Evolutionary conservation across 2,329 filamentous ascomycete species (phyloP), one percentile per base, ranked within the genome.

Genomic region (Venturia aucupariae): DNA sequence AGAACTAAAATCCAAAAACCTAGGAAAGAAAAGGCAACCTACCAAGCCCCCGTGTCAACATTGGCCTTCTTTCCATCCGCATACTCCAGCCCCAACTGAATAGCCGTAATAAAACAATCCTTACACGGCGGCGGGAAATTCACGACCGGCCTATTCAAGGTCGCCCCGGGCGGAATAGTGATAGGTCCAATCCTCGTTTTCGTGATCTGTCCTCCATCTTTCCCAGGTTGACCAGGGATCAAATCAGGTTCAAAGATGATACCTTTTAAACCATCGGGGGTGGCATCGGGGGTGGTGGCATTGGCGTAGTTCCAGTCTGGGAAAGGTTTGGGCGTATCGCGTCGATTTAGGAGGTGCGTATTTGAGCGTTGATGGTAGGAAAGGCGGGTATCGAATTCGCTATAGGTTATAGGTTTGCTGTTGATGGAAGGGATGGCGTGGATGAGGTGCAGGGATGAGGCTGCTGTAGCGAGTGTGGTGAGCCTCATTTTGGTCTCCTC

Each of bases 241-340:
- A 61, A 42, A 61, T 61, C 59, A 2, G 59, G 59, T 61, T 61
- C 59, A 32, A 61, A 42, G 38, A 61, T 61, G 24, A 61, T 41
- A 7, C 59, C 59, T 15, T 3, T 46, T 3, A 46, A 15, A 38
- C 59, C 59, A 42, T 61, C 59, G 35, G 59, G 38, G 17, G 22
- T 61, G 17, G 59, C 59, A 61, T 61, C 59, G 24, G 38, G 38
- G 3, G 59, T 61, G 8, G 59, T 61, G 13, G 59, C 38, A 15
- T 61, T 61, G 19, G 59, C 59, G 35, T 42, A 61, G 32, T 61
- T 61, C 35, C 59, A 61, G 4, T 61, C 42, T 13, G 59, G 59
- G 27, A 57, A 57, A 32, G 27, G 15, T 57, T 57, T 32, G 4
- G 51, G 51, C 8, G 51, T 17, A 8, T 35, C 46, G 22, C 7